These are phyloP conservation scores for Penicillium sp. DNA, from an alignment of 2,329 filamentous ascomycete species.

Conservation along the genomic window DNA sequence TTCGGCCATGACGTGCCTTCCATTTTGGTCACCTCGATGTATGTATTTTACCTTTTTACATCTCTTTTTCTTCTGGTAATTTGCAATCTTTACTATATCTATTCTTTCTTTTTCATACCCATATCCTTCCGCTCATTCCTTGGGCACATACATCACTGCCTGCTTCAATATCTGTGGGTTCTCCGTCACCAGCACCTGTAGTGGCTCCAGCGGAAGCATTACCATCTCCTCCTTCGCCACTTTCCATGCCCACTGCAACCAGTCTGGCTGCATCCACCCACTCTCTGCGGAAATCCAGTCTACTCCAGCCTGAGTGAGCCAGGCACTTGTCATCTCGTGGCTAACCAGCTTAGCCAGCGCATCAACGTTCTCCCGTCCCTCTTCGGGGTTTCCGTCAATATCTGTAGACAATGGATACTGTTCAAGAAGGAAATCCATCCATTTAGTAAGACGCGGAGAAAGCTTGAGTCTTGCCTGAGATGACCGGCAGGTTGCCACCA, in stretches of 20 bases:
- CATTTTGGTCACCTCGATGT: neutral
- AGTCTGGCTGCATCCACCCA: constrained; percentile 36
- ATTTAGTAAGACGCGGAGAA: constrained; percentile 32
- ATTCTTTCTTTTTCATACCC: constrained; percentile 1
- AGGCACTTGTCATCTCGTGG: constrained; percentile 10
- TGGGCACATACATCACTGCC: constrained; percentile 37
- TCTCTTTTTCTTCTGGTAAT: neutral
- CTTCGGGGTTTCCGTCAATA: constrained; percentile 30
- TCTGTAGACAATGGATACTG: constrained; percentile 30
- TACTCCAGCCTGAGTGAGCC: constrained; percentile 10
- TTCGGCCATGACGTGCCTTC: constrained; percentile 11
- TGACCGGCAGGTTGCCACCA: constrained; percentile 25
- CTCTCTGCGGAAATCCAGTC: constrained; percentile 20
- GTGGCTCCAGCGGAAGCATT: constrained; percentile 32
- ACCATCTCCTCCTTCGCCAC: constrained; percentile 39
- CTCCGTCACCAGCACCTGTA: constrained; percentile 26
- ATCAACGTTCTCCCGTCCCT: constrained; percentile 23
- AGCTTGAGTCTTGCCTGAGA: constrained; percentile 18
- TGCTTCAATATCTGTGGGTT: constrained; percentile 27
- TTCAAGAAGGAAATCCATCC: constrained; percentile 35
- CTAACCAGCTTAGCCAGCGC: constrained; percentile 18
- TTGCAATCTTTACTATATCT: neutral
- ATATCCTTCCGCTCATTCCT: constrained; percentile 6
- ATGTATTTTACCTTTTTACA: neutral
- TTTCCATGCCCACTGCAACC: constrained; percentile 43